These are phyloP conservation scores for Hypsizygus ulmarius DNA, from an alignment of 1,284 basidiomycete species.

Conservation along the genomic window DNA sequence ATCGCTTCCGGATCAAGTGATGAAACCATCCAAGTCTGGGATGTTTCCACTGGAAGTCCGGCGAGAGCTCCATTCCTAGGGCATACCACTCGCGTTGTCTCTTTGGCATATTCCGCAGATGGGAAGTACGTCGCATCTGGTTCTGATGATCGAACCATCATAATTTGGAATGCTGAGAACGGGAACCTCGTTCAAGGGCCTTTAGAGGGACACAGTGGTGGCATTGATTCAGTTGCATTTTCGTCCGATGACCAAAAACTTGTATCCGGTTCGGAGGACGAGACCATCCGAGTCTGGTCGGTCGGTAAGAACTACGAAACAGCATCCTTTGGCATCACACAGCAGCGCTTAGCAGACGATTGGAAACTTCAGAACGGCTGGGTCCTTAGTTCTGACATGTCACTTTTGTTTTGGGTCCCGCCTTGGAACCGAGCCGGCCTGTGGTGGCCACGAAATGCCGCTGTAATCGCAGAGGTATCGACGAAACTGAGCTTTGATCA, in stretches of 20 bases:
- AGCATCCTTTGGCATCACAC: not conserved
- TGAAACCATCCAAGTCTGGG: constrained; percentile 16
- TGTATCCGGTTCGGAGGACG: constrained; percentile 15
- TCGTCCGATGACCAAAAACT: constrained; percentile 17
- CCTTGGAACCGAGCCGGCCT: constrained; percentile 20
- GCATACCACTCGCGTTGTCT: constrained; percentile 10
- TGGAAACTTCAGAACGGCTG: constrained; percentile 20
- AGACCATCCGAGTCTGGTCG: constrained; percentile 15
- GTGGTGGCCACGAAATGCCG: constrained; percentile 22
- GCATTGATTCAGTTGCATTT: constrained; percentile 15
- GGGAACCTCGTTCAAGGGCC: constrained; percentile 1
- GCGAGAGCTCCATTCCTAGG: constrained; percentile 3
- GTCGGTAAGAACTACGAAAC: not conserved
- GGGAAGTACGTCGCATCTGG: constrained; percentile 16
- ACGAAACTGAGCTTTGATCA: constrained; percentile 18
- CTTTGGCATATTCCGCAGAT: constrained; percentile 18
- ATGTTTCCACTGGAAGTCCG: constrained; percentile 7
- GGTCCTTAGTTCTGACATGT: constrained; percentile 14
- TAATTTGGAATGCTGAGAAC: constrained; percentile 17
- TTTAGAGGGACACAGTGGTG: constrained; percentile 10
- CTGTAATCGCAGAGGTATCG: constrained; percentile 17
- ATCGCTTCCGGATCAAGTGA: constrained; percentile 18
- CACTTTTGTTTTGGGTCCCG: constrained; percentile 22
- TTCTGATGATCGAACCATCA: constrained; percentile 16
- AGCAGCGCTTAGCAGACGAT: constrained; percentile 11